Evolutionary conservation across 2,329 filamentous ascomycete genomes (phyloP).

Genomic region (Pseudodiploospora longispora): DNA sequence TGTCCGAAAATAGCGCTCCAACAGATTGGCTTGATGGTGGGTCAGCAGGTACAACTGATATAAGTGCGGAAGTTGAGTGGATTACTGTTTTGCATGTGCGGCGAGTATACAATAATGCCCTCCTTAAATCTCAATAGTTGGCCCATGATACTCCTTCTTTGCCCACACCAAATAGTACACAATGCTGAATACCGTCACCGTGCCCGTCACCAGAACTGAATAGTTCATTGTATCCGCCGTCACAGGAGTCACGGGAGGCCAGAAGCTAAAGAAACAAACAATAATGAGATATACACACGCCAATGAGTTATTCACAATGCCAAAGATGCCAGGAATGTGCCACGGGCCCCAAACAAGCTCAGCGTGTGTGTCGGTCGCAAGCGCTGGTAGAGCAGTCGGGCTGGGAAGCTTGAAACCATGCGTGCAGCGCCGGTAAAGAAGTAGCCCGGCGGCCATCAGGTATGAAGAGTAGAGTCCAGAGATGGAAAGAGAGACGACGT

Average conservation of each 20-base stretch:
- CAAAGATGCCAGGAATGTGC: constrained; percentile 40
- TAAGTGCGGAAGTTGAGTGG: no score
- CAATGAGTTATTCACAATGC: constrained; percentile 46
- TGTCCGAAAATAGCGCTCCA: no score
- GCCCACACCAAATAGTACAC: constrained; percentile 37
- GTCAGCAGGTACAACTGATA: no score
- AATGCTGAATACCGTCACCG: constrained; percentile 34
- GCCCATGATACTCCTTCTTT: constrained; percentile 36
- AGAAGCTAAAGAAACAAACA: constrained; percentile 49
- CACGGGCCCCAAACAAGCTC: constrained; percentile 45
- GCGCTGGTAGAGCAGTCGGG: constrained; percentile 14
- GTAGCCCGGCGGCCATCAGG: constrained; percentile 18
- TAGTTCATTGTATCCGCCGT: constrained; percentile 35
- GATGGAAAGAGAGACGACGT: constrained; percentile 12
- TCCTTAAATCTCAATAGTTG: constrained; percentile 22
- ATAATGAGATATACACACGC: constrained; percentile 45
- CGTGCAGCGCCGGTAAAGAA: constrained; percentile 22
- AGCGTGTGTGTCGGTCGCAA: constrained; percentile 20
- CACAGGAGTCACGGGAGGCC: constrained; percentile 28
- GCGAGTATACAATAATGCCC: no score
- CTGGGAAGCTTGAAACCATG: constrained; percentile 19
- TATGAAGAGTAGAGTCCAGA: constrained; percentile 23
- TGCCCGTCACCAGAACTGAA: constrained; percentile 35
- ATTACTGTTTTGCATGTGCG: no score
- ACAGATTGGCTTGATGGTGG: no score